Percentiles rank a stretch among this genome's conserved stretches.
phyloP scores from a whole-genome alignment of 495 filamentous ascomycete genomes.

The Hypoxylon fuscum region DNA sequence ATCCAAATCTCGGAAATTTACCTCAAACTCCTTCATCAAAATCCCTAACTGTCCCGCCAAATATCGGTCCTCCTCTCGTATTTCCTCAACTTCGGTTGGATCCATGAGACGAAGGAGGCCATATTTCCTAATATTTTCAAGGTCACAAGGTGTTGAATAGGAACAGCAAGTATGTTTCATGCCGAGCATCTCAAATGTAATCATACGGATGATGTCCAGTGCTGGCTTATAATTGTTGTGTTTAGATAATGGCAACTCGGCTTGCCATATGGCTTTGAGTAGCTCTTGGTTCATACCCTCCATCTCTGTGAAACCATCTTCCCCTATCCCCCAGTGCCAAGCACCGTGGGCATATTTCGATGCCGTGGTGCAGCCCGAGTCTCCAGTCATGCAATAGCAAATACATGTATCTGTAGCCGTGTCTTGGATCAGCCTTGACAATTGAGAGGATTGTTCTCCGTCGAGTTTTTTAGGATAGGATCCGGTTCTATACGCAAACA shows the following conservation, averaged over 20 bases:
- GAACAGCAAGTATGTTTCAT: conserved; percentile 26
- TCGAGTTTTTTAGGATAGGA: background rate
- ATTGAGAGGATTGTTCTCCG: background rate
- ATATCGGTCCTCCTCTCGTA: conserved; percentile 22
- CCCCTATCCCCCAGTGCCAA: too few species aligned
- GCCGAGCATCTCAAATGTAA: conserved; percentile 3
- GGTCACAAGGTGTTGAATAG: background rate
- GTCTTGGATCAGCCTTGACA: conserved; percentile 2
- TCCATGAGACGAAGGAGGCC: conserved; percentile 3
- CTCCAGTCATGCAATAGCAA: conserved; percentile 10
- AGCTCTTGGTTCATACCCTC: background rate
- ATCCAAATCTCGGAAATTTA: conserved; percentile 2
- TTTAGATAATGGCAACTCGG: background rate
- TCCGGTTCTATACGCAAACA: background rate
- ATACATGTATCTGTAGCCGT: conserved; percentile 1
- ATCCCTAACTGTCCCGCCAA: conserved; percentile 5
- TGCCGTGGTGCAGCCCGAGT: conserved; percentile 1
- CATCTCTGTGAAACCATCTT: background rate
- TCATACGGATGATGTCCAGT: conserved; percentile 1
- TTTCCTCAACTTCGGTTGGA: conserved; percentile 19
- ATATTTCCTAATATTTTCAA: background rate
- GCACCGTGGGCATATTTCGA: background rate
- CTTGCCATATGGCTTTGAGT: too few species aligned
- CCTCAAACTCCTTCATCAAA: conserved; percentile 22
- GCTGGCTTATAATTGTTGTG: background rate